phyloP scores from a whole-genome alignment of 257 asterid genomes.

The Coffea canephora region DNA sequence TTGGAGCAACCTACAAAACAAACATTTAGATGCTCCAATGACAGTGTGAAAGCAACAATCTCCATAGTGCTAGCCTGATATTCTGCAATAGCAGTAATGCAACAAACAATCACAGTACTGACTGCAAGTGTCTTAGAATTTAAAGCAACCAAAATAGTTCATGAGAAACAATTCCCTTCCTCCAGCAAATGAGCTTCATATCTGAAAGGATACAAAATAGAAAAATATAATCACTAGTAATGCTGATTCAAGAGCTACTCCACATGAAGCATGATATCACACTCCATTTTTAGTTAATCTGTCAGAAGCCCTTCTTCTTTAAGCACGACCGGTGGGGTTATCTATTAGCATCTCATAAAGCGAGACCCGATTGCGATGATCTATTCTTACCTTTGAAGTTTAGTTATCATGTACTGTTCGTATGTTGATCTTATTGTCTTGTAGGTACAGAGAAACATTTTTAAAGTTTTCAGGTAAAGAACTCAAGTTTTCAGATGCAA shows the following conservation, averaged over 20 bases:
- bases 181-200: not conserved
- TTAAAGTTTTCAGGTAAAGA: not conserved
- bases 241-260: not conserved
- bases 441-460: not conserved
- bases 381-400: not conserved
- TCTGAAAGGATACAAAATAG: not conserved
- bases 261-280: not conserved
- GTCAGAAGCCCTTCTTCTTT: not conserved
- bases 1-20: slow-evolving; percentile 73
- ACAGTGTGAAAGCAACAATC: not conserved
- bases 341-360: slow-evolving; percentile 4
- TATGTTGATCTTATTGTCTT: not conserved
- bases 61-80: not conserved
- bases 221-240: not conserved
- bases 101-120: not conserved
- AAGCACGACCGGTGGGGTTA: not conserved
- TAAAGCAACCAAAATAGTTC: not conserved
- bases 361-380: too few species aligned
- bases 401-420: not conserved
- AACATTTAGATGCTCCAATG: slow-evolving; percentile 1
- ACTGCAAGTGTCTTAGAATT: not conserved
- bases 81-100: not conserved
- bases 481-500: not conserved
- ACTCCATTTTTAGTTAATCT: not conserved
- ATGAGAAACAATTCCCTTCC: too few species aligned